These are phyloP conservation scores for Collybiopsis luxurians DNA, from an alignment of 768 basidiomycete genomes.

Conservation along the genomic window DNA sequence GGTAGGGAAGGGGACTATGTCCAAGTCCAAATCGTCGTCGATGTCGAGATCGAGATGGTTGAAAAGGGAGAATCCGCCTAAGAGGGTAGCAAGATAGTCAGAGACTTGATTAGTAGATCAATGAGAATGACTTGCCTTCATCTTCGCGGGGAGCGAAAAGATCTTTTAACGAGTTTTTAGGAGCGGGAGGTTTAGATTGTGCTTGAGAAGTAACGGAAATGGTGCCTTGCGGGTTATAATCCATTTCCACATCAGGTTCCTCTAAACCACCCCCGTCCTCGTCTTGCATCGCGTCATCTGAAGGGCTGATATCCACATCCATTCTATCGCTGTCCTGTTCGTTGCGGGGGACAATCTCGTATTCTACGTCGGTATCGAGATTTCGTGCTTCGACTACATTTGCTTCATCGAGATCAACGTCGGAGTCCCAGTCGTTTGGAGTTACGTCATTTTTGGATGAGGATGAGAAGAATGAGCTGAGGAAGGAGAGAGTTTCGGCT, in stretches of 20 bases:
- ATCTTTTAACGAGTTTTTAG: constrained; percentile 55
- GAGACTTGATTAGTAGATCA: not conserved
- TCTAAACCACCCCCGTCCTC: not conserved
- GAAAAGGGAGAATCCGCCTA: constrained; percentile 76
- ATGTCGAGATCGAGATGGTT: constrained; percentile 72
- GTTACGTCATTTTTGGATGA: not conserved
- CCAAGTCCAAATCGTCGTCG: constrained; percentile 47
- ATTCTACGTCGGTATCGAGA: constrained; percentile 6
- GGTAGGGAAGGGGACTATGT: constrained; percentile 11
- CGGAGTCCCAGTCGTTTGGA: constrained; percentile 8
- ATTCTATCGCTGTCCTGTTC: not conserved
- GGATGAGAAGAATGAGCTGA: constrained; percentile 39
- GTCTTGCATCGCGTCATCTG: not conserved
- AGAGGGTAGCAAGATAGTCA: constrained; percentile 2
- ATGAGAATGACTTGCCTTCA: constrained; percentile 43
- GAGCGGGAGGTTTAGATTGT: constrained; percentile 2
- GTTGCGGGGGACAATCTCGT: constrained; percentile 8
- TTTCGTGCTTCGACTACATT: not conserved
- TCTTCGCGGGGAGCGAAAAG: constrained; percentile 71
- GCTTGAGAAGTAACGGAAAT: not conserved
- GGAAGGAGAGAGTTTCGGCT: constrained; percentile 40
- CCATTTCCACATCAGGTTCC: not conserved
- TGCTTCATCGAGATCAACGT: constrained; percentile 6
- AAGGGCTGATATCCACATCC: not conserved
- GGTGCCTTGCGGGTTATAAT: not conserved